Conservation (phyloP, 768 basidiomycete species). For the Boletus tylopilopsis region DNA sequence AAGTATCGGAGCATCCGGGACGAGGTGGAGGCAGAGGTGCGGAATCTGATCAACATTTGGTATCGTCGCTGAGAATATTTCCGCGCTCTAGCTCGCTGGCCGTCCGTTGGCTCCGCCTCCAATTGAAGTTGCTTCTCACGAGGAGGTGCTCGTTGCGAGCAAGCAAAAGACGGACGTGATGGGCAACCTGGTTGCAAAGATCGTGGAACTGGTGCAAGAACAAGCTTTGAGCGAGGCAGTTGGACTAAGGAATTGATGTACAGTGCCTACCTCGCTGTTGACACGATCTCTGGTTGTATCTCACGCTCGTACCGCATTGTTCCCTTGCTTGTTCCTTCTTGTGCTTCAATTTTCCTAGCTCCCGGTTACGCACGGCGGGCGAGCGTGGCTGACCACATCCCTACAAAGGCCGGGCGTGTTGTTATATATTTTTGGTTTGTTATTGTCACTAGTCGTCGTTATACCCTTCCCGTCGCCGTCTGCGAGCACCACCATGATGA, state of each 20-base stretch:
- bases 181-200: conserved; percentile 62
- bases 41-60: conserved; percentile 10
- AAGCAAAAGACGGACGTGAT: conserved; percentile 68
- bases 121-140: conserved; percentile 62
- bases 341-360: background rate
- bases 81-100: conserved; percentile 53
- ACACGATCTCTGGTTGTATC: conserved; percentile 9
- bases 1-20: conserved; percentile 64
- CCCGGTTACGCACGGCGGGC: conserved; percentile 23
- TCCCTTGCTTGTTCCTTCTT: conserved; percentile 6
- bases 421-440: conserved; percentile 1
- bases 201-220: conserved; percentile 44
- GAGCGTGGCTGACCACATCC: conserved; percentile 8
- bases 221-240: conserved; percentile 8
- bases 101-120: conserved; percentile 39
- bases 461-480: conserved; percentile 13
- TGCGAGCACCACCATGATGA: conserved; percentile 12
- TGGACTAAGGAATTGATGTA: background rate
- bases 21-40: conserved; percentile 75
- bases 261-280: too few relatives aligned
- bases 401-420: conserved; percentile 18
- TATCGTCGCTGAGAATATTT: conserved; percentile 3
- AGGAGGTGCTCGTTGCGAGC: conserved; percentile 69
- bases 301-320: conserved; percentile 23
- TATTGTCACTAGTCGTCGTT: background rate